These are phyloP conservation scores for Cucumis melo DNA, from an alignment of 306 rosid species.

Conservation along the genomic window DNA sequence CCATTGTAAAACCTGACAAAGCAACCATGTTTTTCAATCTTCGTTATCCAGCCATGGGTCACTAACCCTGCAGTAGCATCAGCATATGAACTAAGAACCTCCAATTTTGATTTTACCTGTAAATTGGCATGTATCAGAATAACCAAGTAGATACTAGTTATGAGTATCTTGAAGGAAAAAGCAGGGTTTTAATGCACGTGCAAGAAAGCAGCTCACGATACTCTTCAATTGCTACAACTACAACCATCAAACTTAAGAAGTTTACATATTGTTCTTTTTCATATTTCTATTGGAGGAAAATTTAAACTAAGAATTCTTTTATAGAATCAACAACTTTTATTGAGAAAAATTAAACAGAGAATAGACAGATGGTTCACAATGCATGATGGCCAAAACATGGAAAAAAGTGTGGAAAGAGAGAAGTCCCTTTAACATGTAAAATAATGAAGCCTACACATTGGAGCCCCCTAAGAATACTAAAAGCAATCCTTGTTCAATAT, in stretches of 20 bases:
- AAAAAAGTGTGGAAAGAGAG: not conserved
- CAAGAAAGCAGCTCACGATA: not conserved
- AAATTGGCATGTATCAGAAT: conserved; percentile 16
- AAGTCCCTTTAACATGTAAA: not conserved
- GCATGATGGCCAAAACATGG: not conserved
- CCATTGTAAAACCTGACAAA: conserved; percentile 86
- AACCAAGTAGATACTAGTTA: not conserved
- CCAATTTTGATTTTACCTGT: conserved; percentile 82
- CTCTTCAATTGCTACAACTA: not conserved
- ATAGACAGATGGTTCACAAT: not conserved
- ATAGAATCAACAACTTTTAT: too few relatives aligned
- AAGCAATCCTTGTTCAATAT: not conserved
- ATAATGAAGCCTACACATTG: not conserved
- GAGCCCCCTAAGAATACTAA: not conserved
- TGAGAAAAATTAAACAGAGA: not conserved
- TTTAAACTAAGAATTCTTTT: too few relatives aligned
- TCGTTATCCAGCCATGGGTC: conserved; percentile 95
- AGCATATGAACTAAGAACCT: conserved; percentile 59
- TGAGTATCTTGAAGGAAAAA: not conserved
- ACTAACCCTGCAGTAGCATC: conserved; percentile 72
- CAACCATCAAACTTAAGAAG: not conserved
- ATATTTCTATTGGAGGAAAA: not conserved
- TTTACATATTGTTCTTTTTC: not conserved
- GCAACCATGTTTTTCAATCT: conserved; percentile 84
- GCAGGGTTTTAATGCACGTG: not conserved